phyloP scores from a whole-genome alignment of 2,329 filamentous ascomycete genomes.

The Chaetomium sp. region DNA sequence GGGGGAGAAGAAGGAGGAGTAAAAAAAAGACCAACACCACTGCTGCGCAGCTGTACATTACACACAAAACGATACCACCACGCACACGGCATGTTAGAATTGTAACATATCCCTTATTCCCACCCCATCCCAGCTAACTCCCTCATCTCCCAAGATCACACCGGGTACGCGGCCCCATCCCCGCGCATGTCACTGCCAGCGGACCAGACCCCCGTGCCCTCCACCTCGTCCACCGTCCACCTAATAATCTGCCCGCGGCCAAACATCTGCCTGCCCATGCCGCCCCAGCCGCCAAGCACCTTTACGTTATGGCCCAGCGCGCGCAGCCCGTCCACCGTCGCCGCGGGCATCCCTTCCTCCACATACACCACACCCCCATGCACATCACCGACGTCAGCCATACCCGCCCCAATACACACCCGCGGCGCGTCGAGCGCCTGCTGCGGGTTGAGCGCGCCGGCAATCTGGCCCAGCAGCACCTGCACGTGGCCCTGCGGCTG shows the following conservation, averaged over 20 bases:
- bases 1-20: constrained; percentile 42
- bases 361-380: constrained; percentile 69
- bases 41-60: constrained; percentile 16
- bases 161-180: constrained; percentile 71
- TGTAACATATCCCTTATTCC: constrained; percentile 13
- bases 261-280: constrained; percentile 66
- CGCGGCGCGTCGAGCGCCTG: constrained; percentile 86
- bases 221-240: constrained; percentile 68
- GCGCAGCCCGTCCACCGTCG: constrained; percentile 67
- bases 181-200: constrained; percentile 86
- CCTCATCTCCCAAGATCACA: constrained; percentile 36
- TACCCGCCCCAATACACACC: constrained; percentile 80
- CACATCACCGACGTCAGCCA: constrained; percentile 61
- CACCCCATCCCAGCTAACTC: not conserved
- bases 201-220: constrained; percentile 75
- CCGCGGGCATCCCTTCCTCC: constrained; percentile 76
- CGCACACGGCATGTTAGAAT: constrained; percentile 17
- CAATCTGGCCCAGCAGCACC: constrained; percentile 84
- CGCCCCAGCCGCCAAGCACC: constrained; percentile 59
- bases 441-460: constrained; percentile 81
- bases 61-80: constrained; percentile 14
- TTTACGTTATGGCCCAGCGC: constrained; percentile 72
- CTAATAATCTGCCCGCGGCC: constrained; percentile 86
- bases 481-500: constrained; percentile 97
- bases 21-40: not conserved